phyloP scores from a whole-genome alignment of 192 early-diverging fungal genomes.

The Coemansia sp. region DNA sequence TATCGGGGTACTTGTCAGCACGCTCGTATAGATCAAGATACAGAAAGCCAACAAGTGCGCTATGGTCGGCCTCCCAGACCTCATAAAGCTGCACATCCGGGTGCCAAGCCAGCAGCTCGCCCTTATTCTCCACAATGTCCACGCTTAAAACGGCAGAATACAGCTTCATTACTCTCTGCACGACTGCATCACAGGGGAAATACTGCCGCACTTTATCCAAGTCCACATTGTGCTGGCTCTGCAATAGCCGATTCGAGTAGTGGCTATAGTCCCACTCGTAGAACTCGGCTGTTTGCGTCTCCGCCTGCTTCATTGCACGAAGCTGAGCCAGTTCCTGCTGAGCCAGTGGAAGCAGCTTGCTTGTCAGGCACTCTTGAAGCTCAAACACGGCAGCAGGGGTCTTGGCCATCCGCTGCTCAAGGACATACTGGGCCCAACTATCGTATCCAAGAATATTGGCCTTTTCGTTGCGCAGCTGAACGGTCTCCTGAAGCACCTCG shows the following conservation, averaged over 20 bases:
- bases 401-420: conserved; percentile 76
- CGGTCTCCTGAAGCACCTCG: conserved; percentile 53
- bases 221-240: conserved; percentile 61
- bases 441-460: conserved; percentile 63
- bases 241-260: conserved; percentile 61
- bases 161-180: conserved; percentile 59
- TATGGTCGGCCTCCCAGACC: conserved; percentile 59
- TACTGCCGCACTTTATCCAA: conserved; percentile 70
- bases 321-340: conserved; percentile 58
- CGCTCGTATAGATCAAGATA: conserved; percentile 70
- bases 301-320: conserved; percentile 55
- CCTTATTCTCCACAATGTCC: conserved; percentile 56
- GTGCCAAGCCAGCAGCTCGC: conserved; percentile 62
- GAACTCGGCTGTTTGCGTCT: conserved; percentile 42
- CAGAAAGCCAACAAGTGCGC: conserved; percentile 61
- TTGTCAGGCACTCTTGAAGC: conserved; percentile 59
- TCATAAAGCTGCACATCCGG: conserved; percentile 66
- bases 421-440: conserved; percentile 60
- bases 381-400: conserved; percentile 55
- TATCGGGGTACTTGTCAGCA: conserved; percentile 65
- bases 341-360: conserved; percentile 52
- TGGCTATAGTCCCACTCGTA: conserved; percentile 67
- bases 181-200: conserved; percentile 58
- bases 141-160: conserved; percentile 65
- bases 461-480: conserved; percentile 45